Evolutionary conservation across 108 stramenopile species (phyloP).

Genomic region (Skeletonema menzelii): DNA sequence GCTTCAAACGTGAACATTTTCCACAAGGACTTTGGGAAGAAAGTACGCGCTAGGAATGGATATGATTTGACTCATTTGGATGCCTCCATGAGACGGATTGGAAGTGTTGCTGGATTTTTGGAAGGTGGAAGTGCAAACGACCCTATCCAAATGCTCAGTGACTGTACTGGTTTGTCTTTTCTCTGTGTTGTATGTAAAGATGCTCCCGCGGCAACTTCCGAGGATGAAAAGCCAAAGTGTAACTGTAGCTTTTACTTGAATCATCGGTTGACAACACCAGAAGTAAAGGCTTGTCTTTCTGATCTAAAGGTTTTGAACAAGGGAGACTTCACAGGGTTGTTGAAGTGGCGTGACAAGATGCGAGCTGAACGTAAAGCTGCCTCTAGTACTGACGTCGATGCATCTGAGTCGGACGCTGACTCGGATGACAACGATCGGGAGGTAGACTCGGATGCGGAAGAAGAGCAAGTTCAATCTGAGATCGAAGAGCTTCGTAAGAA

Average conservation of each 20-base stretch:
- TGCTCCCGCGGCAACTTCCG: constrained; percentile 6
- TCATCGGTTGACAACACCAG: constrained; percentile 83
- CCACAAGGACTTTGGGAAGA: constrained; percentile 92
- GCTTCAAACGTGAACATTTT: constrained; percentile 72
- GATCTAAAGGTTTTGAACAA: constrained; percentile 96
- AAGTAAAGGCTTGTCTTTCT: constrained; percentile 83
- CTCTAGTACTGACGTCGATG: constrained; percentile 45
- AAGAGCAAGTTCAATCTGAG: constrained; percentile 80
- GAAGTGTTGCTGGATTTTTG: constrained; percentile 83
- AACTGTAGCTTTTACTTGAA: constrained; percentile 68
- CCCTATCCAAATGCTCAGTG: constrained; percentile 90
- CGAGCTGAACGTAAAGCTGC: constrained; percentile 59
- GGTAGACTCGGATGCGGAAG: constrained; percentile 78
- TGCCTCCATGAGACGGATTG: constrained; percentile 74
- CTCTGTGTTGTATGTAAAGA: constrained; percentile 56
- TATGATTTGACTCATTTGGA: constrained; percentile 92
- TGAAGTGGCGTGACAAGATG: constrained; percentile 93
- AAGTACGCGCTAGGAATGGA: constrained; percentile 85
- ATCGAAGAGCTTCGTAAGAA: constrained; percentile 64
- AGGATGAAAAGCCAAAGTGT: constrained; percentile 44
- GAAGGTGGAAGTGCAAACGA: constrained; percentile 64
- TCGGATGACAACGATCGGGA: constrained; percentile 50
- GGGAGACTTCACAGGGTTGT: constrained; percentile 92
- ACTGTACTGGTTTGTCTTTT: constrained; percentile 89
- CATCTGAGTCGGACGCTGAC: constrained; percentile 40